Conservation (phyloP, 345 rosid genomes). For the Raphanus raphanistrum region DNA sequence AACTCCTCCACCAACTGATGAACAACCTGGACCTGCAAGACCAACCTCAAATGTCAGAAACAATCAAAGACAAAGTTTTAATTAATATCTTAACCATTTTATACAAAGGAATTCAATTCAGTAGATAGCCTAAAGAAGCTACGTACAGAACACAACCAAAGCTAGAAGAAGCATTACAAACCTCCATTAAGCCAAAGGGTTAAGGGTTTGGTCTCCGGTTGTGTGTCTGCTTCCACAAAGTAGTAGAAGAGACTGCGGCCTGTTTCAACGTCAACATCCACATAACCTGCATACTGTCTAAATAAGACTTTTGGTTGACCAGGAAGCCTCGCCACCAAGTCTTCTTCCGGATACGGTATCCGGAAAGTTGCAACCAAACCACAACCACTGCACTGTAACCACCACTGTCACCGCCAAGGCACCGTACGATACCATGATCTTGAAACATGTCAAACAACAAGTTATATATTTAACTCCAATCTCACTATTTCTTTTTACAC, state of each 20-base stretch:
- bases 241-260: slow-evolving; percentile 87
- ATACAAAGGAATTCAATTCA: too few relatives aligned
- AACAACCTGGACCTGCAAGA: slow-evolving; percentile 83
- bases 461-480: neutral
- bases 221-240: slow-evolving; percentile 67
- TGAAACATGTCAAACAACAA: neutral
- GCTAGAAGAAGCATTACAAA: slow-evolving; percentile 3
- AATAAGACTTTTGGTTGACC: slow-evolving; percentile 80
- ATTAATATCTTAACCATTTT: too few relatives aligned
- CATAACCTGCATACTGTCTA: slow-evolving; percentile 72
- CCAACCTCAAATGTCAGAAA: neutral
- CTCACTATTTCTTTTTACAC: neutral
- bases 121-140: neutral
- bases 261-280: slow-evolving; percentile 60
- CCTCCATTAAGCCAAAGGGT: slow-evolving; percentile 97
- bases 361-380: neutral
- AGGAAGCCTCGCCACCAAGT: slow-evolving; percentile 66
- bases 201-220: slow-evolving; percentile 64
- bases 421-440: neutral
- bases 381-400: neutral
- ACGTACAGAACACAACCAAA: neutral
- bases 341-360: slow-evolving; percentile 61
- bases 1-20: slow-evolving; percentile 89
- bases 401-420: neutral
- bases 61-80: too few relatives aligned